Evolutionary conservation across 257 asterid species (phyloP), one percentile per base, ranked within the genome.

Genomic region (Jacaranda copaia): DNA sequence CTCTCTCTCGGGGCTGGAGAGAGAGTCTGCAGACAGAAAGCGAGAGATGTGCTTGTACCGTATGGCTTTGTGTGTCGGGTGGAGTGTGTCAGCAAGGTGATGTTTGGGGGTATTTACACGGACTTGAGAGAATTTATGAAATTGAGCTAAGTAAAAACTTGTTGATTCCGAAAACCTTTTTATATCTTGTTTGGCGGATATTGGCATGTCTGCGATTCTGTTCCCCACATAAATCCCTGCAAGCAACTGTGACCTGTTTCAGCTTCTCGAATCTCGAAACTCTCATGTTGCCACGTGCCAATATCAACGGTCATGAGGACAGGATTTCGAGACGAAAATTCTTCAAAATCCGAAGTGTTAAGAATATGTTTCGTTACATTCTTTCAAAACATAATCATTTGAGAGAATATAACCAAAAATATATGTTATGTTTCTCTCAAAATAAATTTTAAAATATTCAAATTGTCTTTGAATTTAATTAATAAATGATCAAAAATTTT

Each of bases 121-220:
- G 97, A 92, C 81, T 82, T 80, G 85, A 88, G 56, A 80, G 4
- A 2, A 15, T 62, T 86, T 86, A 87, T 92, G n/a, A 32, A 85
- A 85, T 82, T 13, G 51, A 75, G 76, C 79, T 85, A 5, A 78
- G 61, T 16, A 65, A 68, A 42, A 18, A 42, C 3, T 81, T 82
- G 62, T 85, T 73, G 89, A 82, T 63, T 90, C 96, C 96, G 93
- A 80, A 13, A 75, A 39, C 51, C 0, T 19, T 66, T 60, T 59
- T 57, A n/a, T 32, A 3, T 0, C 2, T 65, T 57, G 10, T 14
- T 51, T 25, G 76, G 66, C 70, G 71, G 75, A 53, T 77, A 75
- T 63, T 45, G 81, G 91, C 55, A 82, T 88, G 88, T 87, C 75
- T 85, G 87, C 13, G 10, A 0, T 2, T n/a, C 64, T 63, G 73